Base-by-base conservation (phyloP, 306 rosid genomes). In the Prunus mira region DNA sequence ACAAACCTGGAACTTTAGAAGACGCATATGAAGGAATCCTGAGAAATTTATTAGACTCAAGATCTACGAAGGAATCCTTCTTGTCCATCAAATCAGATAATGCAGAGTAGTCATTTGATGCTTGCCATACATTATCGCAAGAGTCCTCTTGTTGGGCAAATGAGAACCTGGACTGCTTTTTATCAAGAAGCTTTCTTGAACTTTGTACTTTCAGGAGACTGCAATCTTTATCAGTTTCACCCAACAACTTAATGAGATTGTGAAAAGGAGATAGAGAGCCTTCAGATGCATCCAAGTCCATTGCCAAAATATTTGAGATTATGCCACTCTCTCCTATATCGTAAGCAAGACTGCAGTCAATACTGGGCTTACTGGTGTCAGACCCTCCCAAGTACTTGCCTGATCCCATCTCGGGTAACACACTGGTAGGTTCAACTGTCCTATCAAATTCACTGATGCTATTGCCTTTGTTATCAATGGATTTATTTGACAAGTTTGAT, bases 111-210 rank as follows among this genome's bases (percentile, higher is more conserved):
- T 57, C 76, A 2, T 58, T 58, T 17, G 76, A 50, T 1, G 67
- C 55, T 17, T 24, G 41, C 76, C 45, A 43, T 43, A 58, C 43
- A 73, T 58, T 24, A 58, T 73, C 56, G 45, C 56, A 41, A 69
- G 90, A 78, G 62, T 91, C 97, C 79, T 91, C 97, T 70, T 90
- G 94, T 63, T 96, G 86, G 20, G 98, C 98, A 82, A 93, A 94
- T 75, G 96, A 91, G 68, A 94, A 94, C 75, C 97, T 87, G 54
- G 97, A 91, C 81, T 90, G 98, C 72, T 80, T 89, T 75, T 89
- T 91, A 77, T 77, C 84, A 56, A 79, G 96, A 46, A 64, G 85
- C 83, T 89, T 91, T 84, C 91, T 77, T 72, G 97, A 85, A 86
- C 84, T 82, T 45, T 90, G 83, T 45, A 81, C 82, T 69, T 82